Evolutionary conservation across 1,284 basidiomycete species (phyloP), one percentile per base, ranked within the genome.

Genomic region (Sporisorium exsertum): DNA sequence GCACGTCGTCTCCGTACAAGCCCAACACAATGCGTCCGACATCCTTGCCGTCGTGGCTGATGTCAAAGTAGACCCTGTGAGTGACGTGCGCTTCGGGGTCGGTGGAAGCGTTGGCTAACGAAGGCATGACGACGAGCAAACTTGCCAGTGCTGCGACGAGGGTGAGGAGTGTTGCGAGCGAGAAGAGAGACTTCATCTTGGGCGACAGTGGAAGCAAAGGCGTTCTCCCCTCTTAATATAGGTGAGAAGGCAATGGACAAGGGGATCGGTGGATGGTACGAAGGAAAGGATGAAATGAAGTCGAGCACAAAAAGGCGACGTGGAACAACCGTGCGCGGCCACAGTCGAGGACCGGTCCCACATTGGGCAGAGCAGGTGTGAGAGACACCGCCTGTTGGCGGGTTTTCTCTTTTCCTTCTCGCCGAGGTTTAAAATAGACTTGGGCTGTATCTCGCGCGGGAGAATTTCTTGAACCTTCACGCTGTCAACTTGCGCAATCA

Each of bases 111-210:
- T 79, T 40, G 88, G 10, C 43, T 2, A 43, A 43, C 18, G 40
- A 43, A 9, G 87, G 16, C 87, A 78, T 29, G 84, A 46, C 49
- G 9, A 80, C 26, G 85, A 82, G 27, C 86, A 72, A 58, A 86
- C 85, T 47, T 89, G 58, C 50, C 1, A 64, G 47, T 3, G 64
- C 68, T 18, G 62, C 43, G 26, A 64, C 88, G 32, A 69, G 62
- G 18, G 65, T 56, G 57, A 58, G 91, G 84, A 67, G 91, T 77
- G 81, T 68, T 12, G 90, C 90, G 29, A 94, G 84, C 10, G 53
- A 60, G 24, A 70, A 49, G 24, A 64, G 54, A n/a, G 67, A 57
- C 45, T 63, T 70, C 67, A 70, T 70, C 29, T 43, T 64, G 59
- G 15, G 46, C n/a, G 24, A 33, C 22, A 18, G 45, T 16, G n/a